Evolutionary conservation across 106 monocot species (phyloP), one percentile per base, ranked within the genome.

Genomic region (Acorus gramineus): DNA sequence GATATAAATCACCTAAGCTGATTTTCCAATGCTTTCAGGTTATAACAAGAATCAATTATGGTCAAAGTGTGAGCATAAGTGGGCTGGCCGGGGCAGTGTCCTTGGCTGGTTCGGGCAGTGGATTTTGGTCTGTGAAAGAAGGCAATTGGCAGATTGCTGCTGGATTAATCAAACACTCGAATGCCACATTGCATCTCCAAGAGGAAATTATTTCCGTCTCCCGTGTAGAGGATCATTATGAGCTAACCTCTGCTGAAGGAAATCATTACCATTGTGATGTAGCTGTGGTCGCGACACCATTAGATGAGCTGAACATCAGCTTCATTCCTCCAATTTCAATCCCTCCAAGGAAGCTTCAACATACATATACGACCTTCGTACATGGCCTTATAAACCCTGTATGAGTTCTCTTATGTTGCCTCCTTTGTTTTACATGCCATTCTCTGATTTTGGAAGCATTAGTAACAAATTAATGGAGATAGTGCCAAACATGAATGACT

Each of bases 41-140:
- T 42, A 83, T 98, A 62, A 85, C 83, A 55, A 85, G 96, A 75
- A 85, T 98, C 50, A 98, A 98, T 62, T 98, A 98, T 72, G 96
- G 96, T 11, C 96, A 98, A 74, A 74, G 69, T 71, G 74, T 75
- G 8, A 77, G 52, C 14, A 91, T 98, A 14, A 98, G 96, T 72
- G 96, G 96, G 42, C 77, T 98, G 53, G 96, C 96, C 11, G 96
- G 96, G 14, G 88, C 87, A 8, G 87, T 98, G 53, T 85, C 87
- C 50, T 74, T 98, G 63, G 96, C 91, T 60, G 96, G 96, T 62
- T 98, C 96, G 60, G 79, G 81, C 55, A 55, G 74, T 6, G 88
- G 91, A 47, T 61, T 88, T 53, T 98, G 92, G 92, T 76, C 88
- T 46, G 85, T 92, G 44, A 54, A 85, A 7, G 98, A 85, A 28